Evolutionary conservation across 306 rosid species (phyloP).

Genomic region (Vicia faba): DNA sequence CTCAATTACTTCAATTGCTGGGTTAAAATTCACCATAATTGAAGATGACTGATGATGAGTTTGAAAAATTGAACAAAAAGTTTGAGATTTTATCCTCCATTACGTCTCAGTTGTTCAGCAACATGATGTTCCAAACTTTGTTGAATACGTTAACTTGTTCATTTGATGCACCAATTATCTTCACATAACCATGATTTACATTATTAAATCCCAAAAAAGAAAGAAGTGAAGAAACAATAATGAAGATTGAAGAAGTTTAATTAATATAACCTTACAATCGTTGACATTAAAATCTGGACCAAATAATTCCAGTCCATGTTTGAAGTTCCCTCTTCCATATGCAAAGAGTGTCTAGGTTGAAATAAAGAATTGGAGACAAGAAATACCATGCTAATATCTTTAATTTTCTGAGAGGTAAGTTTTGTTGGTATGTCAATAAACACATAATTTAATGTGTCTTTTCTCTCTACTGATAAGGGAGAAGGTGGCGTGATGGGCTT

Average conservation of each 20-base stretch:
- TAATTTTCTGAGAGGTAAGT: constrained; percentile 30
- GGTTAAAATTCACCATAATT: constrained; percentile 9
- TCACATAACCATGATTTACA: constrained; percentile 17
- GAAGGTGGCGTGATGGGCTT: constrained; percentile 99
- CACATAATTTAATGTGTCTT: constrained; percentile 30
- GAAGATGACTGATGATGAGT: constrained; percentile 2
- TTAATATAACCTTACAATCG: constrained; percentile 60
- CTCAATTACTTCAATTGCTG: constrained; percentile 67
- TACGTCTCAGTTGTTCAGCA: constrained; percentile 62
- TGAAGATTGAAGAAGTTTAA: not conserved
- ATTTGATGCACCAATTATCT: constrained; percentile 86
- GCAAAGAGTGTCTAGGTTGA: constrained; percentile 65
- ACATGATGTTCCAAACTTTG: constrained; percentile 73
- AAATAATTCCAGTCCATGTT: constrained; percentile 61
- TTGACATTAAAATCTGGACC: constrained; percentile 73
- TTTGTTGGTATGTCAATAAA: constrained; percentile 34
- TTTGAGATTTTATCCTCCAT: constrained; percentile 51
- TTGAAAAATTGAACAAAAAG: constrained; percentile 1
- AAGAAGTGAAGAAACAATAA: not conserved
- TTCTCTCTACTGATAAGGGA: constrained; percentile 60
- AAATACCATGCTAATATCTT: constrained; percentile 15
- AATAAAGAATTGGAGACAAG: constrained; percentile 21
- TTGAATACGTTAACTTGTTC: constrained; percentile 89
- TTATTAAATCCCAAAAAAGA: not conserved
- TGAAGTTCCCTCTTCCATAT: constrained; percentile 69